Evolutionary conservation across 495 filamentous ascomycete species (phyloP), one percentile per base, ranked within the genome.

Genomic region (Penicillium soppii): DNA sequence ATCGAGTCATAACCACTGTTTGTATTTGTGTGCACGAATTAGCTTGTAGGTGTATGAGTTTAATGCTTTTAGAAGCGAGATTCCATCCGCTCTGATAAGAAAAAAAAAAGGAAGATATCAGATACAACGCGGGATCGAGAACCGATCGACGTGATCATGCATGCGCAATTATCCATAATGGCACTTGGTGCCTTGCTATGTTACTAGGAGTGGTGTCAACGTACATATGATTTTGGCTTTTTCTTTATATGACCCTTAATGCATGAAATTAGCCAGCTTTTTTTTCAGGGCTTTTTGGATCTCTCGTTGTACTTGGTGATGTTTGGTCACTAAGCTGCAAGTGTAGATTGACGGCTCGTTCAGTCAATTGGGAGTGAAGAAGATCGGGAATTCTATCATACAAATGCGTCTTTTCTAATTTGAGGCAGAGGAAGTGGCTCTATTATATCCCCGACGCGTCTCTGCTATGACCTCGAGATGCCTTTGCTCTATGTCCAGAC

Each of bases 1-100:
- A 65, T 73, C 39, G 75, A 81, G 57, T 62, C 72, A 50, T 80
- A 62, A 45, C 36, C 23, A 19, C n/a, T 22, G 16, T 57, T 27
- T 20, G 17, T 41, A 20, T 27, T 53, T 53, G 52, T 51, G 58
- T 47, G 20, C 44, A 55, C 44, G 56, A 50, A 47, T 41, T 45
- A 30, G 47, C 44, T 47, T 58, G 51, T 50, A 49, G 50, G 47
- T 62, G 61, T 59, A 56, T 56, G 56, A 48, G 50, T 38, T 58
- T 52, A 52, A 36, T 43, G 36, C 19, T 49, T 56, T 43, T 54
- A 59, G 48, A 53, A 53, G 49, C 56, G 57, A 56, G 36, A 22
- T 57, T 22, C 43, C 17, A 45, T 46, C 39, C n/a, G n/a, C 27
- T 47, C 23, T 27, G 35, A 47, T 51, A 45, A 57, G 33, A 27